Base-by-base conservation (phyloP, 2,329 filamentous ascomycete species). In the Ascochyta clinopodiicola region DNA sequence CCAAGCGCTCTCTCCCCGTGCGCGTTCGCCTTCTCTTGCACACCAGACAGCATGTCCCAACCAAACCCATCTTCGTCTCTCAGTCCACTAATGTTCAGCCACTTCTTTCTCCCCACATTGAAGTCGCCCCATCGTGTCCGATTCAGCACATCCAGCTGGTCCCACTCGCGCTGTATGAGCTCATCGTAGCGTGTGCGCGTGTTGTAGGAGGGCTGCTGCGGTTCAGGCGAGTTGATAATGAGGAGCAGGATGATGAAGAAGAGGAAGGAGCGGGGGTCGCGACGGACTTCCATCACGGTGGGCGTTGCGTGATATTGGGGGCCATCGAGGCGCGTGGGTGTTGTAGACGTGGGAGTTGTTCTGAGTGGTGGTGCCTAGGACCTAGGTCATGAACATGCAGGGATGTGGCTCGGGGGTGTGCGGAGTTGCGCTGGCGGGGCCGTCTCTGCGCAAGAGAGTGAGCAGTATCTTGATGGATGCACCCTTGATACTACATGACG, bases 21-120 rank as follows among this genome's bases (percentile, higher is more conserved):
- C 17, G 34, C 17, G 10, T 48, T 31, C 50, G 87, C 90, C 61
- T 84, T 84, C 56, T 87, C 78, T 70, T 85, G 86, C 55, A 93
- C 91, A 1, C 80, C 77, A 0, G 80, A 79, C 21, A 97, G 79
- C 53, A 92, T 82, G 31, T 88, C 84, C 93, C 93, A 97, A 1
- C 86, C 88, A 74, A 90, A 91, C 4, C 84, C 86, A 75, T 96
- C 90, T 19, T 86, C 83, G 42, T 86, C 79, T 44, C 89, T 84
- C 58, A 96, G 87, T 1, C 94, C 94, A 2, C 90, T 90, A 46
- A 96, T 79, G 46, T 81, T 81, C 54, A 77, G 59, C 81, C 79
- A 84, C 60, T 72, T 78, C 56, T 79, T 70, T 9, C 76, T 69
- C 27, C 57, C 58, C 19, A 78, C 72, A 66, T 81, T 73, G 35